Conservation (phyloP, 2,329 filamentous ascomycete species). For the Cercospora nicotianae region DNA sequence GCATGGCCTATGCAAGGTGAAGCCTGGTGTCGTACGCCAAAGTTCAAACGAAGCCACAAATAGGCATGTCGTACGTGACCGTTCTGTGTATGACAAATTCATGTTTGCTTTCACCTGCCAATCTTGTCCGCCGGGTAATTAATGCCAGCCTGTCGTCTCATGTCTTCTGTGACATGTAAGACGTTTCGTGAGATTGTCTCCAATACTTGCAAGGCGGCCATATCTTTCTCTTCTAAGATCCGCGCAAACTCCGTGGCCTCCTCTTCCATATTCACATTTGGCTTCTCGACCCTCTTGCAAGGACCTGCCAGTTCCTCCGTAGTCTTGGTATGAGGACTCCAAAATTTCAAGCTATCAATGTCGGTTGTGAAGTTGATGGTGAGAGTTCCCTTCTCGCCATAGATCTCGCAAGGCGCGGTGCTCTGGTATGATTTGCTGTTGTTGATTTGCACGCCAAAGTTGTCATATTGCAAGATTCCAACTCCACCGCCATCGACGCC, state of each 20-base stretch:
- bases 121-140: constrained; percentile 43
- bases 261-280: constrained; percentile 49
- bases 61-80: neutral
- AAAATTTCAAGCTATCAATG: constrained; percentile 44
- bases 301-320: constrained; percentile 43
- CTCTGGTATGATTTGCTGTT: constrained; percentile 48
- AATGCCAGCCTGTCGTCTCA: constrained; percentile 48
- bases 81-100: neutral
- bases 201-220: constrained; percentile 40
- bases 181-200: constrained; percentile 46
- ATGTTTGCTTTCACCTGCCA: neutral
- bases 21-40: neutral
- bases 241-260: constrained; percentile 50
- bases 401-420: constrained; percentile 49
- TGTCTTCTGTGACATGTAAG: constrained; percentile 45
- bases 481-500: constrained; percentile 51
- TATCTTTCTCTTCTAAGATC: constrained; percentile 45
- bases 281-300: constrained; percentile 37
- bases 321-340: constrained; percentile 47
- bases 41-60: neutral
- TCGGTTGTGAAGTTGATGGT: constrained; percentile 48
- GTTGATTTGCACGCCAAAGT: constrained; percentile 47
- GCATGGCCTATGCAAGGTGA: neutral
- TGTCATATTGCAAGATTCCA: constrained; percentile 47
- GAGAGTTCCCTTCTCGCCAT: constrained; percentile 51